phyloP scores from a whole-genome alignment of 108 stramenopile genomes.

The Chaetoceros muelleri region DNA sequence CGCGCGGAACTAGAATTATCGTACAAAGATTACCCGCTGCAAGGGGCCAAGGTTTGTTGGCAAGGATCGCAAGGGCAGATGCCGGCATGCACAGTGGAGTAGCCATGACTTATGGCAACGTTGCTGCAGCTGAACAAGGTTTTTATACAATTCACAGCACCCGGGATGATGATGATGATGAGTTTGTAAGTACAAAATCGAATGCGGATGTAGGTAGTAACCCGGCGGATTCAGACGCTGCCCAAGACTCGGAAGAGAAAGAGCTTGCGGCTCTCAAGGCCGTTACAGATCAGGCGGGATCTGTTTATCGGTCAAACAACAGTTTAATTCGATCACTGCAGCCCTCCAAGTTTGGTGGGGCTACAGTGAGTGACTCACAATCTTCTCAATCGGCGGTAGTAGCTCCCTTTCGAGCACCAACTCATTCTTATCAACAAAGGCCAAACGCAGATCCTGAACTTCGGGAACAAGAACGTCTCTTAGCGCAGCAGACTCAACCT shows the following conservation, averaged over 20 bases:
- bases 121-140: conserved; percentile 14
- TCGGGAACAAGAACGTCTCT: conserved; percentile 43
- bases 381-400: too few relatives aligned
- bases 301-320: conserved; percentile 1
- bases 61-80: conserved; percentile 44
- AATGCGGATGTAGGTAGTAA: background rate
- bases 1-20: conserved; percentile 61
- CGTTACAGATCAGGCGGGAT: conserved; percentile 46
- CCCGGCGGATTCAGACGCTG: background rate
- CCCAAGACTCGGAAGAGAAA: conserved; percentile 33
- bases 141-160: conserved; percentile 73
- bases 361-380: conserved; percentile 4
- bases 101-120: background rate
- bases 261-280: conserved; percentile 72
- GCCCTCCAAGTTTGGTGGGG: conserved; percentile 23
- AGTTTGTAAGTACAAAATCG: conserved; percentile 33
- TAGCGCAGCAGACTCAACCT: conserved; percentile 24
- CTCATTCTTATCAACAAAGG: conserved; percentile 16
- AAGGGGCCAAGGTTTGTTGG: conserved; percentile 57
- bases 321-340: conserved; percentile 5
- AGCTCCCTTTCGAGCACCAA: conserved; percentile 18
- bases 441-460: conserved; percentile 80
- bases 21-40: conserved; percentile 66
- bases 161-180: conserved; percentile 51
- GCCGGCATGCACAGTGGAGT: conserved; percentile 10